phyloP scores from a whole-genome alignment of 345 rosid genomes.

The Viola odorata region DNA sequence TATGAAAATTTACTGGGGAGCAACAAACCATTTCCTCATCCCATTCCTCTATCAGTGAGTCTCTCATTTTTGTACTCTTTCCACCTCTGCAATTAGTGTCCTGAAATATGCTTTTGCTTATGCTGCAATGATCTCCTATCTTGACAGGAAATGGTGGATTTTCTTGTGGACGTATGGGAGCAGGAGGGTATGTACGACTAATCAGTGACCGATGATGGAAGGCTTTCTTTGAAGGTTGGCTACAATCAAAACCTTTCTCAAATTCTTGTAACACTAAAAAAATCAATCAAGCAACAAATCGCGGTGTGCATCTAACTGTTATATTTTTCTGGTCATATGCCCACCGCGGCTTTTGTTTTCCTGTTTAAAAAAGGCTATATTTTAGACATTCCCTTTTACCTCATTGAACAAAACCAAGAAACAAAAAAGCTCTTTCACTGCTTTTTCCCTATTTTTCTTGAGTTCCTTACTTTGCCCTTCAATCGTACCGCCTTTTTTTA shows the following conservation, averaged over 20 bases:
- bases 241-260: constrained; percentile 9
- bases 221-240: constrained; percentile 16
- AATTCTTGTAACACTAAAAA: constrained; percentile 8
- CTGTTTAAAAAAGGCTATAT: background rate
- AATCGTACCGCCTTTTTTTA: background rate
- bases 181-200: constrained; percentile 84
- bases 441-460: background rate
- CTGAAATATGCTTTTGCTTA: background rate
- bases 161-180: constrained; percentile 88
- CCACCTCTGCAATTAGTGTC: background rate
- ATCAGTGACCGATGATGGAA: constrained; percentile 16
- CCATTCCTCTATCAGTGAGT: constrained; percentile 73
- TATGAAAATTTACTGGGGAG: constrained; percentile 75
- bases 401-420: background rate
- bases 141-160: constrained; percentile 87
- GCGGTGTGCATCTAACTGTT: constrained; percentile 12
- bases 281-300: constrained; percentile 1
- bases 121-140: background rate
- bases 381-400: constrained; percentile 2
- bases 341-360: constrained; percentile 10
- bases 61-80: background rate
- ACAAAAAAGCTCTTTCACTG: constrained; percentile 4
- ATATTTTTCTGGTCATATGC: constrained; percentile 10
- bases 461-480: background rate
- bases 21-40: constrained; percentile 74